These are phyloP conservation scores for Centaurea solstitialis DNA, from an alignment of 129 eudicot species.

Conservation along the genomic window DNA sequence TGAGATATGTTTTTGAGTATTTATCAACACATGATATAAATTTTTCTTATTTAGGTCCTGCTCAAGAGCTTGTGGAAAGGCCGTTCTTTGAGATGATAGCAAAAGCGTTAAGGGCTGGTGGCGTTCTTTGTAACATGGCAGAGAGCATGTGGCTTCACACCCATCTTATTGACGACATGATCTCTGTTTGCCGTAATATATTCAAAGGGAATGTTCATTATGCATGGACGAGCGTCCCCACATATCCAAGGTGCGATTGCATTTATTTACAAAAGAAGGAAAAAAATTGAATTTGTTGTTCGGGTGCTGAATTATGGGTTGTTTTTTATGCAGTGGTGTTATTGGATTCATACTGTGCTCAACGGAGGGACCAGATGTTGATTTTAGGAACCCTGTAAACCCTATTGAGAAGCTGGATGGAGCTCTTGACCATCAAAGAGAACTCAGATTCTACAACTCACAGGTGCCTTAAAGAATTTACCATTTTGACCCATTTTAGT, in stretches of 20 bases:
- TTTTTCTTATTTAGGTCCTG: slow-evolving; percentile 66
- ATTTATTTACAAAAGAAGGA: not conserved
- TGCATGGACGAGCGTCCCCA: slow-evolving; percentile 98
- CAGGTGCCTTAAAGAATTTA: slow-evolving; percentile 39
- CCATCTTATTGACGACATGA: slow-evolving; percentile 88
- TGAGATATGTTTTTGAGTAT: not conserved
- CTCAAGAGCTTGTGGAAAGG: slow-evolving; percentile 87
- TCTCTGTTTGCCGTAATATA: slow-evolving; percentile 65
- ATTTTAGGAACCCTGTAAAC: slow-evolving; percentile 77
- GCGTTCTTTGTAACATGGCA: slow-evolving; percentile 97
- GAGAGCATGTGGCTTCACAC: slow-evolving; percentile 99
- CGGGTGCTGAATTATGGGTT: not conserved
- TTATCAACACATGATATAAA: not conserved
- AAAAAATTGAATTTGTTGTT: not conserved
- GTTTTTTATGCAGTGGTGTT: slow-evolving; percentile 63
- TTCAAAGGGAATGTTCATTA: slow-evolving; percentile 90
- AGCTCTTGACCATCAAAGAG: slow-evolving; percentile 62
- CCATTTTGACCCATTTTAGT: not conserved
- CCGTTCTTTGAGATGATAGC: slow-evolving; percentile 91
- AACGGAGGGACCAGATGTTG: slow-evolving; percentile 81
- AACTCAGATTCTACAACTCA: slow-evolving; percentile 81
- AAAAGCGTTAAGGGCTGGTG: slow-evolving; percentile 95
- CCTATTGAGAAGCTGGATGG: slow-evolving; percentile 90
- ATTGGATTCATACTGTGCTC: slow-evolving; percentile 89
- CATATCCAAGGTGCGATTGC: slow-evolving; percentile 79